phyloP scores from a whole-genome alignment of 495 filamentous ascomycete genomes.

The Antarctomyces pellizariae region DNA sequence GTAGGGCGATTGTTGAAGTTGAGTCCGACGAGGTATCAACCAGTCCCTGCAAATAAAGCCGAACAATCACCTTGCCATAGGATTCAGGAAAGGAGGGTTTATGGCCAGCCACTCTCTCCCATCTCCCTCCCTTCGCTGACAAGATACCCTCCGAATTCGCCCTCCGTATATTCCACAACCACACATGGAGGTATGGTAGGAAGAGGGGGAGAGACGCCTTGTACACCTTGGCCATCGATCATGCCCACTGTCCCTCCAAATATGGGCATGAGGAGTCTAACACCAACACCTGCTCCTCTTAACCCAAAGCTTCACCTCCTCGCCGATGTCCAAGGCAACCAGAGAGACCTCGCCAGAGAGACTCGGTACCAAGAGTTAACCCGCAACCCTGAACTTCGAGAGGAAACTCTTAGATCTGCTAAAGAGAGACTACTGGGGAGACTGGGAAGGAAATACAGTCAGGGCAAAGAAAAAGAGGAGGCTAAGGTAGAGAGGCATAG shows the following conservation, averaged over 20 bases:
- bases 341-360: slow-evolving; percentile 8
- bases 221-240: neutral
- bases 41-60: no score
- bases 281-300: neutral
- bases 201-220: no score
- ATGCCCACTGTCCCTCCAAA: neutral
- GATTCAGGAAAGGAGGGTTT: neutral
- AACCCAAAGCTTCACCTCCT: neutral
- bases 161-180: slow-evolving; percentile 1
- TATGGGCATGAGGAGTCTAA: neutral
- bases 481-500: no score
- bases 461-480: slow-evolving; percentile 5
- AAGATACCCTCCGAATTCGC: slow-evolving; percentile 7
- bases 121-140: slow-evolving; percentile 1
- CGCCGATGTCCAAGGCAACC: slow-evolving; percentile 6
- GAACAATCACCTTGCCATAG: no score
- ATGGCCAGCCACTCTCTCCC: neutral
- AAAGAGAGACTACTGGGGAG: slow-evolving; percentile 11
- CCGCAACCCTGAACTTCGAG: slow-evolving; percentile 10
- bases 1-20: no score
- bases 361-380: slow-evolving; percentile 9
- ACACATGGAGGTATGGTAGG: neutral
- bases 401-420: slow-evolving; percentile 9
- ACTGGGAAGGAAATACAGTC: slow-evolving; percentile 11
- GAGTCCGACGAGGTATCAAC: no score